phyloP scores from a whole-genome alignment of 2,329 filamentous ascomycete species.

The Colletotrichum lupini region DNA sequence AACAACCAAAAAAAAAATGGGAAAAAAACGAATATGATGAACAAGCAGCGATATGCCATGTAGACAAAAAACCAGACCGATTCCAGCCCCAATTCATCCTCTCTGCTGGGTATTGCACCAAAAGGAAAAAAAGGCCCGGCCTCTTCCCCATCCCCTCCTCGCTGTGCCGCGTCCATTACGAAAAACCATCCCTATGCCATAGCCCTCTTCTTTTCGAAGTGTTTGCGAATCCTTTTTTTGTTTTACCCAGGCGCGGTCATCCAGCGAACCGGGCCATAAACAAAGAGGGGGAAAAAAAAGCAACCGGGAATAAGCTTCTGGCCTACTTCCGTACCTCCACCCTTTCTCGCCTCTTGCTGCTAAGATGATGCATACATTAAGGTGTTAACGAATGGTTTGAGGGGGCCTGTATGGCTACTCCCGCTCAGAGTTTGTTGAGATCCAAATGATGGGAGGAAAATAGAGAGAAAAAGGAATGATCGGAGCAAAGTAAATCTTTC shows the following conservation, averaged over 20 bases:
- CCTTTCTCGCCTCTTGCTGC: not conserved
- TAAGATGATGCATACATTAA: constrained; percentile 19
- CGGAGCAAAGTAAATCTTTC: not conserved
- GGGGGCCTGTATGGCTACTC: constrained; percentile 3
- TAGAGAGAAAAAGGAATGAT: not conserved
- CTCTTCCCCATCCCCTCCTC: constrained; percentile 3
- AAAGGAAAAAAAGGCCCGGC: constrained; percentile 28
- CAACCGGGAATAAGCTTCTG: not conserved
- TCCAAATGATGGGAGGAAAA: not conserved
- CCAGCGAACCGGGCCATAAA: constrained; percentile 22
- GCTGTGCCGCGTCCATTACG: not conserved
- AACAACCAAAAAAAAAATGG: not conserved
- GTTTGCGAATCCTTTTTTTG: constrained; percentile 7
- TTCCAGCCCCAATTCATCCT: not conserved
- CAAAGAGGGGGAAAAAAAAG: not conserved
- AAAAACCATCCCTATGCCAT: not conserved
- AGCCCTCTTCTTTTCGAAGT: not conserved
- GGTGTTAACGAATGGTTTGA: constrained; percentile 16
- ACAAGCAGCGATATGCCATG: not conserved
- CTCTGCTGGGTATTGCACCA: not conserved
- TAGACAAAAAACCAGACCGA: not conserved
- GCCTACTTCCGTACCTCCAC: not conserved
- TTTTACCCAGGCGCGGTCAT: constrained; percentile 15
- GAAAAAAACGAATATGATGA: not conserved
- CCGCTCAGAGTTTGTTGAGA: not conserved